Conservation (phyloP, 768 basidiomycete species). For the Mrakia blollopis region DNA sequence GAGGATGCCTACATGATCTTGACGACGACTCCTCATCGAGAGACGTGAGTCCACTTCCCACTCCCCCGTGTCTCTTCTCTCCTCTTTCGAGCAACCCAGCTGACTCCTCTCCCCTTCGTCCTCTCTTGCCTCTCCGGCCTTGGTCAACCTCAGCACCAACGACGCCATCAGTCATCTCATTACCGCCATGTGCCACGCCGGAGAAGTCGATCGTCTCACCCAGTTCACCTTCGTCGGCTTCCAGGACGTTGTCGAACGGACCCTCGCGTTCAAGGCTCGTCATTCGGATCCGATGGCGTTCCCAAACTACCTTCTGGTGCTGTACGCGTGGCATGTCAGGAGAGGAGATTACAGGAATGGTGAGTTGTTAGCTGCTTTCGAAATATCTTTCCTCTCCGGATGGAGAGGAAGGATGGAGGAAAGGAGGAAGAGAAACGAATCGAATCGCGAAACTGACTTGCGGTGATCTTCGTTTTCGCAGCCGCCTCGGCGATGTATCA, state of each 20-base stretch:
- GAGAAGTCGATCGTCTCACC: constrained; percentile 71
- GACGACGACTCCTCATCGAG: constrained; percentile 66
- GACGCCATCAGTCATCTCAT: constrained; percentile 77
- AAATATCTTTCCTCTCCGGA: not conserved
- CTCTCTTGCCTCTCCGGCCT: no score
- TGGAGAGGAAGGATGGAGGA: not conserved
- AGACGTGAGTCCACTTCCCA: constrained; percentile 58
- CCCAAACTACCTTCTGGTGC: constrained; percentile 80
- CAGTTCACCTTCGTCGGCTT: constrained; percentile 78
- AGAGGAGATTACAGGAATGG: constrained; percentile 88
- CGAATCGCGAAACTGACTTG: not conserved
- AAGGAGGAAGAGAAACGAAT: not conserved
- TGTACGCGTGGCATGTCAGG: constrained; percentile 89
- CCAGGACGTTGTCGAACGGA: constrained; percentile 78
- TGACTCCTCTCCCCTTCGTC: constrained; percentile 7
- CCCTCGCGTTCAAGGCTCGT: constrained; percentile 84
- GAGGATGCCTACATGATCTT: constrained; percentile 83
- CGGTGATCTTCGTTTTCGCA: constrained; percentile 42
- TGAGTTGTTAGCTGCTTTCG: constrained; percentile 50
- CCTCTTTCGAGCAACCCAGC: no score
- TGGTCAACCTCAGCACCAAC: constrained; percentile 55
- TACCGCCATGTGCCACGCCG: constrained; percentile 86
- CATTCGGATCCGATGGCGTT: constrained; percentile 81
- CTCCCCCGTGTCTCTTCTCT: constrained; percentile 19
- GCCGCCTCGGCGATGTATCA: constrained; percentile 92